Conservation (phyloP, 1,139 yeast genomes). For the Blastobotrys petasosporus region DNA sequence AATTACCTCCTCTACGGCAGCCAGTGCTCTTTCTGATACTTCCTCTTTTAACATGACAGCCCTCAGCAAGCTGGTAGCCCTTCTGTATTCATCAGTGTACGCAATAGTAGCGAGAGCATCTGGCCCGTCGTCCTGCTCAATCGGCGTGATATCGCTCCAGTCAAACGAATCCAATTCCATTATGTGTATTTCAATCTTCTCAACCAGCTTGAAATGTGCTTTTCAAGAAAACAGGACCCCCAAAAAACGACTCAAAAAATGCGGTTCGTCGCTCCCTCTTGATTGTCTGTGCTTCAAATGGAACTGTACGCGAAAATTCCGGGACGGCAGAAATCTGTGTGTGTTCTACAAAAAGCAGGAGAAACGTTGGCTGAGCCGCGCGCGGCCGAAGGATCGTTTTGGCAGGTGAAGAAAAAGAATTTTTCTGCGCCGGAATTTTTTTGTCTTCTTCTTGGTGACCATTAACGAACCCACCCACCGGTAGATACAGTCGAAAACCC, state of each 20-base stretch:
- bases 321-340: too few relatives aligned
- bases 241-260: neutral
- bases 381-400: neutral
- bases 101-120: slow-evolving; percentile 63
- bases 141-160: slow-evolving; percentile 34
- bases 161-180: slow-evolving; percentile 14
- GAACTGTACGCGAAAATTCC: neutral
- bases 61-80: slow-evolving; percentile 55
- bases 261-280: neutral
- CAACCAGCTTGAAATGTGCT: neutral
- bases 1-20: slow-evolving; percentile 58
- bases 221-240: neutral
- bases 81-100: slow-evolving; percentile 65
- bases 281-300: neutral
- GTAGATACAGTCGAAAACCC: slow-evolving; percentile 4
- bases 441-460: slow-evolving; percentile 12
- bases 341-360: too few relatives aligned
- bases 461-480: slow-evolving; percentile 2
- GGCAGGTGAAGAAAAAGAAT: neutral
- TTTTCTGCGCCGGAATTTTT: neutral
- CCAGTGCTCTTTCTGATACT: slow-evolving; percentile 63
- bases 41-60: slow-evolving; percentile 59
- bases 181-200: too few relatives aligned
- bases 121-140: slow-evolving; percentile 38
- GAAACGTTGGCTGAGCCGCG: neutral